These are phyloP conservation scores for Themeda triandra DNA, from an alignment of 176 grass and related monocot species.

Conservation along the genomic window DNA sequence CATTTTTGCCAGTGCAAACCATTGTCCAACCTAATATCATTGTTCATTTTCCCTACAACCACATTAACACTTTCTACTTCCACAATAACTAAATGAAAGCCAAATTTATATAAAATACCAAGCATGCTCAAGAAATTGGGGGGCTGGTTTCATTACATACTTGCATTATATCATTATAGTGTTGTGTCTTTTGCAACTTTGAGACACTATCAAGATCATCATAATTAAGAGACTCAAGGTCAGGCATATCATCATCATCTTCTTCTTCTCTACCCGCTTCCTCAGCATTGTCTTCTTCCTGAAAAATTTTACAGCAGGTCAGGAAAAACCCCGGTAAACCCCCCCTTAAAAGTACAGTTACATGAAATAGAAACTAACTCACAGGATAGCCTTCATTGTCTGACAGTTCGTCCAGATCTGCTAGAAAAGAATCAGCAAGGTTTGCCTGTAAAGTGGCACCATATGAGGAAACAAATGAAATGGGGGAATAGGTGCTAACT, in stretches of 20 bases:
- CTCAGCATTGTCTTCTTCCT: constrained; percentile 72
- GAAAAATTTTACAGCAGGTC: constrained; percentile 11
- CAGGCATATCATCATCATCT: constrained; percentile 63
- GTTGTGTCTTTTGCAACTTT: constrained; percentile 76
- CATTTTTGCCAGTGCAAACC: not conserved
- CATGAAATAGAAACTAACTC: constrained; percentile 43
- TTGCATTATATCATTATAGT: constrained; percentile 74
- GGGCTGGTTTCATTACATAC: constrained; percentile 29
- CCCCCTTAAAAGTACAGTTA: not conserved
- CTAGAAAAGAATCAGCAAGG: constrained; percentile 95
- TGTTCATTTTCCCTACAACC: not conserved
- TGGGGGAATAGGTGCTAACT: not conserved
- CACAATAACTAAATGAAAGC: not conserved
- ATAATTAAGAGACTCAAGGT: constrained; percentile 78
- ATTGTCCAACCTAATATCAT: not conserved
- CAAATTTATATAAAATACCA: not conserved
- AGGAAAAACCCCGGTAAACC: not conserved
- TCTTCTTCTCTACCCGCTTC: constrained; percentile 50
- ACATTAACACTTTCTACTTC: not conserved
- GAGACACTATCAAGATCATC: constrained; percentile 86
- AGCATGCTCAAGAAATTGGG: not conserved
- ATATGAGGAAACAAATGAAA: not conserved
- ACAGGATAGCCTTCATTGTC: constrained; percentile 78
- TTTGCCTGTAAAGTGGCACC: constrained; percentile 45
- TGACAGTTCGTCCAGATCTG: constrained; percentile 86